A percentile compares a stretch with the other conserved stretches of the same genome.
phyloP scores from a whole-genome alignment of 306 rosid species.

The Dalbergia oliveri region DNA sequence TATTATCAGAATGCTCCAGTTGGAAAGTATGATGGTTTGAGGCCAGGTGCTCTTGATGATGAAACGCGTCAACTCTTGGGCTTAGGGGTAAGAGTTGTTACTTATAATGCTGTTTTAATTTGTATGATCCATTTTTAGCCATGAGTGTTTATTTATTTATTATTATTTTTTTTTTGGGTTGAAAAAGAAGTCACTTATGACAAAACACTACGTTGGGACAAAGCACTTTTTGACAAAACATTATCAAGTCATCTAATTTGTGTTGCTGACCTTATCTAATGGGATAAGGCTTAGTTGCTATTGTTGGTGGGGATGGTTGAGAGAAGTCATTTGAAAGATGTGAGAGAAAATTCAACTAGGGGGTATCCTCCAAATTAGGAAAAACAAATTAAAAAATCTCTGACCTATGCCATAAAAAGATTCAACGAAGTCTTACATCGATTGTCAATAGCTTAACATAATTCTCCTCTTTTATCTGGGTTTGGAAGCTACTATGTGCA shows the following conservation, averaged over 20 bases:
- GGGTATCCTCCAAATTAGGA: constrained; percentile 26
- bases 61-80: constrained; percentile 85
- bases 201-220: too few species aligned
- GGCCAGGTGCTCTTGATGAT: constrained; percentile 84
- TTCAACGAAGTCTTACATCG: background rate
- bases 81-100: constrained; percentile 69
- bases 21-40: constrained; percentile 91
- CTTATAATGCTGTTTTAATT: constrained; percentile 39
- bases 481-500: too few species aligned
- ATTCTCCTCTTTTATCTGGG: too few species aligned
- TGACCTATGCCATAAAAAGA: background rate
- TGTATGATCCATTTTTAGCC: background rate
- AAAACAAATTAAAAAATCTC: constrained; percentile 2
- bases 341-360: constrained; percentile 20
- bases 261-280: too few species aligned
- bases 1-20: constrained; percentile 86
- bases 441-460: background rate
- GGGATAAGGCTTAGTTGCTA: too few species aligned
- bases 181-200: background rate
- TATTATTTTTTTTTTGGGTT: background rate
- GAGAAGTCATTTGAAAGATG: constrained; percentile 17
- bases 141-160: background rate
- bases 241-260: too few species aligned
- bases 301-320: background rate
- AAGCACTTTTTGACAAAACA: too few species aligned